Conservation (phyloP, 192 early-diverging fungal species). For the Umbelopsis sp. region DNA sequence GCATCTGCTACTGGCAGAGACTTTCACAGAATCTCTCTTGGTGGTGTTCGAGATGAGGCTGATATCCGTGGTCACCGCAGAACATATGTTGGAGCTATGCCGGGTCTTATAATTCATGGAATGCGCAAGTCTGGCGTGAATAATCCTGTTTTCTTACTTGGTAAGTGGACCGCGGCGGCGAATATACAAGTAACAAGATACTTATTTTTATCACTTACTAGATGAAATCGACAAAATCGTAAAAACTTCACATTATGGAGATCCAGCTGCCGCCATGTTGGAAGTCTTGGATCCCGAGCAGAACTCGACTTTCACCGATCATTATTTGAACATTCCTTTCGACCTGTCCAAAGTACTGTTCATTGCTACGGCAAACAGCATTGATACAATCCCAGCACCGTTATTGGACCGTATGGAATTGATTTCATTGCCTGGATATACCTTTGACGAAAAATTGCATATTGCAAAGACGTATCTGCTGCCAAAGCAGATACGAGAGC, state of each 20-base stretch:
- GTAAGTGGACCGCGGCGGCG: conserved; percentile 31
- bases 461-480: conserved; percentile 75
- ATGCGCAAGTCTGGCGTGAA: conserved; percentile 67
- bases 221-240: conserved; percentile 85
- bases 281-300: conserved; percentile 90
- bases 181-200: no score
- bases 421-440: conserved; percentile 78
- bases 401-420: conserved; percentile 86
- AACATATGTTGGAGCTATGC: conserved; percentile 90
- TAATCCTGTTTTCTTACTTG: conserved; percentile 80
- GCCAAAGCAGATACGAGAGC: conserved; percentile 69
- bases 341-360: conserved; percentile 74
- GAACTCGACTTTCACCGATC: conserved; percentile 80
- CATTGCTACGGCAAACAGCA: conserved; percentile 83
- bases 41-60: conserved; percentile 86
- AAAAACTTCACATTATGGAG: conserved; percentile 62
- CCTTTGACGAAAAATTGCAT: conserved; percentile 81
- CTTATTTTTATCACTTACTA: not conserved
- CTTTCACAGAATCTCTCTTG: conserved; percentile 82
- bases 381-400: conserved; percentile 79
- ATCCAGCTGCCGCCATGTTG: conserved; percentile 79
- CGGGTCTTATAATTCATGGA: conserved; percentile 77
- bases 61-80: conserved; percentile 87
- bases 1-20: conserved; percentile 74
- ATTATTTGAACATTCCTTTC: conserved; percentile 76